Conservation (phyloP, 106 monocot genomes). For the Triglochin maritima region DNA sequence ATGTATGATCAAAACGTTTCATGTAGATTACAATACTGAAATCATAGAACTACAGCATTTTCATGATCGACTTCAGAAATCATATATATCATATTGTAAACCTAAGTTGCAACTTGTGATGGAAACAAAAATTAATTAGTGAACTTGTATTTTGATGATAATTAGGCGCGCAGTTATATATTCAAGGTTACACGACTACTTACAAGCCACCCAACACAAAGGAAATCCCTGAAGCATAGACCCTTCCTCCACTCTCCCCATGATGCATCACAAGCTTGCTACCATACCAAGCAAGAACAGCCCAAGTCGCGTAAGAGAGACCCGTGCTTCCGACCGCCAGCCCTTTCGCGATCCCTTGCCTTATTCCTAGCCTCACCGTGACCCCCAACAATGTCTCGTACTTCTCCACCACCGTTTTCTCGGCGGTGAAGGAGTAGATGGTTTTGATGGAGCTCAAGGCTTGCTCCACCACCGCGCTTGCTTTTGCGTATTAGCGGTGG, state of each 20-base stretch:
- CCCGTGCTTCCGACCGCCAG: constrained; percentile 65
- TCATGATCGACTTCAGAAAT: too few relatives aligned
- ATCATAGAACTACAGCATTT: too few relatives aligned
- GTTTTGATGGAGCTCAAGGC: constrained; percentile 69
- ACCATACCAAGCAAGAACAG: constrained; percentile 85
- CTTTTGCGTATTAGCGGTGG: constrained; percentile 35
- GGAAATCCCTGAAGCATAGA: constrained; percentile 56
- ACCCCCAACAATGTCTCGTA: constrained; percentile 37
- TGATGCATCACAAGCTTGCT: constrained; percentile 53
- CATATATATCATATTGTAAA: not conserved
- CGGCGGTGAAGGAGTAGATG: constrained; percentile 68
- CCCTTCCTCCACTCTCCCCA: constrained; percentile 70
- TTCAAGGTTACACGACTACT: constrained; percentile 1
- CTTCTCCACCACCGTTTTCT: constrained; percentile 34
- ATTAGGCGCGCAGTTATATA: not conserved
- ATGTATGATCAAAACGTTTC: too few relatives aligned
- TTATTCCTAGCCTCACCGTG: constrained; percentile 51
- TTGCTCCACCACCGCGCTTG: constrained; percentile 42
- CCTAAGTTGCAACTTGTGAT: not conserved
- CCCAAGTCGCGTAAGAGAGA: constrained; percentile 68
- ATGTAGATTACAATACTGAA: too few relatives aligned
- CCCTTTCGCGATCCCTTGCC: constrained; percentile 71
- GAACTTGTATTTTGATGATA: not conserved
- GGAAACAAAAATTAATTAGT: not conserved
- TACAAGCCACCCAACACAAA: constrained; percentile 76